Base-by-base conservation (phyloP, 2,329 filamentous ascomycete species). In the Aspergillus brunneoviolaceus region DNA sequence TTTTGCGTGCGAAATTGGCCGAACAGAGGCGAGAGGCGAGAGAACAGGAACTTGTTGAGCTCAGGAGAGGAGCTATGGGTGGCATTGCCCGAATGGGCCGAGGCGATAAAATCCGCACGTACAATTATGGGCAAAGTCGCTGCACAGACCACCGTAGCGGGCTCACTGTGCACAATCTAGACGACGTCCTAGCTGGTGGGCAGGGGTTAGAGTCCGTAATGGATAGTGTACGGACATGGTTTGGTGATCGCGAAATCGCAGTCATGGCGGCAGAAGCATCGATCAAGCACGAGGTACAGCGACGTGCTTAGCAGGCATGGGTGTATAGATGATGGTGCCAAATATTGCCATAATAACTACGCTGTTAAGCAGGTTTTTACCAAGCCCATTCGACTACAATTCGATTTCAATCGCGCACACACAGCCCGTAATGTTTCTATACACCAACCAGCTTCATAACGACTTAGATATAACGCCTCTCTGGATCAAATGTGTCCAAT, bases 91-190 rank as follows among this genome's bases (percentile, higher is more conserved):
- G 89, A 69, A 93, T 95, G 79, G 95, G 93, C 5, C 85, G 95
- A 48, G 91, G 91, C 51, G 92, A 98, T 79, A 99, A 99, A 80
- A 89, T 99, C 60, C 83, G 93, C 62, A 97, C 93, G 0, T 97
- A 97, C 76, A 96, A 97, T 74, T 90, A 81, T 75, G 81, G 81
- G 4, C 87, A 91, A 75, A 88, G 92, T 75, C 83, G 93, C 49
- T 93, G 95, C 66, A 96, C 93, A 1, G 93, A 97, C 71, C 93
- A 97, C 76, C 83, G 93, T 47, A 91, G 89, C 68, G 91, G 90
- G 0, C 74, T 90, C 45, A 93, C 93, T 58, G 83, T 92, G 14
- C 87, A 94, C 72, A 91, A 93, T 72, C 78, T 97, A 62, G 87
- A 91, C 54, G 85, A 89, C 69, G 89, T 96, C n/a, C 81, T 96